A percentile compares a stretch with the other conserved stretches of the same genome.
Conservation (phyloP, 1,139 yeast genomes). For the Candida mesenterica region DNA sequence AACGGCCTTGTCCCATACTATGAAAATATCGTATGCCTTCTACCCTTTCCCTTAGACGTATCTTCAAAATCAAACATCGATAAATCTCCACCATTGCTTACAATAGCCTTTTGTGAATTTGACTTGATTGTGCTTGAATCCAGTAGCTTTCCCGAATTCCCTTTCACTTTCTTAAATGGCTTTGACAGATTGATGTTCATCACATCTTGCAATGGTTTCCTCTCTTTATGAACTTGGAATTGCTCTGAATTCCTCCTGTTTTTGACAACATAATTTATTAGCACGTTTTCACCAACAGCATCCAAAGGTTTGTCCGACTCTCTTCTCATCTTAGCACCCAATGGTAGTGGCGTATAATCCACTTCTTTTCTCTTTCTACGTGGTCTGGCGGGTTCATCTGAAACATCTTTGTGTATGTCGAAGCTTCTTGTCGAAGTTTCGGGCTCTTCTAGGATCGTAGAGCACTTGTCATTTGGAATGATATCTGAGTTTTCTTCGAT, state of each 20-base stretch:
- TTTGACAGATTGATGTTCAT: no score
- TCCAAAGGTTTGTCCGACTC: constrained; percentile 59
- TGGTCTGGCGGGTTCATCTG: constrained; percentile 9
- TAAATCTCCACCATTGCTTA: constrained; percentile 15
- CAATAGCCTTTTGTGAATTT: no score
- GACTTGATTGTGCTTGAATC: constrained; percentile 7
- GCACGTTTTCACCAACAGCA: constrained; percentile 41
- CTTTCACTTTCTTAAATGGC: background rate
- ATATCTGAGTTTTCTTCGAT: constrained; percentile 9
- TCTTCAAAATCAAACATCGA: constrained; percentile 33
- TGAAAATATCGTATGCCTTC: background rate
- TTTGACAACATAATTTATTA: constrained; percentile 47
- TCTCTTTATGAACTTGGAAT: constrained; percentile 2
- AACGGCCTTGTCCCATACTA: no score
- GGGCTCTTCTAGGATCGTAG: constrained; percentile 13
- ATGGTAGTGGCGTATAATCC: constrained; percentile 67
- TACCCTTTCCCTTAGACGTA: constrained; percentile 4
- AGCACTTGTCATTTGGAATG: constrained; percentile 6
- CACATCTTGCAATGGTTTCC: constrained; percentile 23
- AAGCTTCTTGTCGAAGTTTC: background rate
- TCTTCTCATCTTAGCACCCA: constrained; percentile 69
- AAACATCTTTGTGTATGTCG: constrained; percentile 24
- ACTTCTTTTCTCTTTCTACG: constrained; percentile 49
- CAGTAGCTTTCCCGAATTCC: constrained; percentile 5
- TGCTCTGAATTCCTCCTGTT: constrained; percentile 3